A percentile compares a stretch with the other conserved stretches of the same genome.
Conservation (phyloP, 108 stramenopile species). For the Discostella pseudostelligera region DNA sequence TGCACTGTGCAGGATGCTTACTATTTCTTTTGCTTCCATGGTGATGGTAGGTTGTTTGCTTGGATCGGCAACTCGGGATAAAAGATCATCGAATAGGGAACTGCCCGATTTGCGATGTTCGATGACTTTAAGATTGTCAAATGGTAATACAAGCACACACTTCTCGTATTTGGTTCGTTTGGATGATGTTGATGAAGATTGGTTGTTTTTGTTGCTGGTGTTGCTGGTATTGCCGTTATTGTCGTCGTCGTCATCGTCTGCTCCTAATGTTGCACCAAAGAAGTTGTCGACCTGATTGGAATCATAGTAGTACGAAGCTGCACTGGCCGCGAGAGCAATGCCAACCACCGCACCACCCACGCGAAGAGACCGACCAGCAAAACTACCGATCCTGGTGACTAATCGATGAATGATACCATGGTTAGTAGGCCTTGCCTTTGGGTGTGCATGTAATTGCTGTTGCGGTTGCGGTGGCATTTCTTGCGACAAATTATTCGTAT, state of each 20-base stretch:
- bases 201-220: too few species aligned
- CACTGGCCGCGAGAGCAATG: neutral
- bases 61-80: neutral
- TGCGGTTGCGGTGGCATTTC: neutral
- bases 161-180: conserved; percentile 29
- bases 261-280: neutral
- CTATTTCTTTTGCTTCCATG: conserved; percentile 51
- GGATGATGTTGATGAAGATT: neutral
- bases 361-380: neutral
- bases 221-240: neutral
- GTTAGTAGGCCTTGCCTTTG: neutral
- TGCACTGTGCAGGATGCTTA: conserved; percentile 63
- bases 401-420: neutral
- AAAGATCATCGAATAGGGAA: conserved; percentile 3
- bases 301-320: neutral
- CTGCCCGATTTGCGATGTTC: conserved; percentile 21
- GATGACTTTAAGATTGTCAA: conserved; percentile 63
- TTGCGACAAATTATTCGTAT: too few species aligned
- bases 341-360: neutral
- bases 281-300: conserved; percentile 2
- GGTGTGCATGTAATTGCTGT: neutral
- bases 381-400: neutral
- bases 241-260: neutral
- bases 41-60: conserved; percentile 16
- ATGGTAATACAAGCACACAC: conserved; percentile 60